phyloP scores from a whole-genome alignment of 352 stramenopile species.

The Phytophthora idaei region DNA sequence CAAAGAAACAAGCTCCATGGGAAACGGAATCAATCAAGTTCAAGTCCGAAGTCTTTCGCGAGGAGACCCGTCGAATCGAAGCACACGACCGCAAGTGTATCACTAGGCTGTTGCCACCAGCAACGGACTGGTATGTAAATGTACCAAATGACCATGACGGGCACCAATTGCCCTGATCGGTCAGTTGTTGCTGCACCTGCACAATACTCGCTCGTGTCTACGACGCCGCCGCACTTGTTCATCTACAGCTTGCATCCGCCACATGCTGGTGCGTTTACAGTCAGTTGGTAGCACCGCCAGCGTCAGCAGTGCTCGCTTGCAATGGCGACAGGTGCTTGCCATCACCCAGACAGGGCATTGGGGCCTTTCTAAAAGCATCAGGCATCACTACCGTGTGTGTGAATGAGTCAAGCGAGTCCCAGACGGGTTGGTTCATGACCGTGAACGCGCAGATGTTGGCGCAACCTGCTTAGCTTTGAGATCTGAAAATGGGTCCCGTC shows the following conservation, averaged over 20 bases:
- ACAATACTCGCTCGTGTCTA: background rate
- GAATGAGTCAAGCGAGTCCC: constrained; percentile 19
- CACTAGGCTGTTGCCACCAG: background rate
- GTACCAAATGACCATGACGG: background rate
- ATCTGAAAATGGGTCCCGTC: constrained; percentile 30
- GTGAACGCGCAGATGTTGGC: constrained; percentile 23
- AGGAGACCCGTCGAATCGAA: background rate
- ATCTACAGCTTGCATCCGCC: constrained; percentile 2
- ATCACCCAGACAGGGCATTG: constrained; percentile 17
- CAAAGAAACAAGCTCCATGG: constrained; percentile 2
- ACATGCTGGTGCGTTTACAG: background rate
- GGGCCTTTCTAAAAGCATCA: constrained; percentile 12
- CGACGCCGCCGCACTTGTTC: constrained; percentile 1
- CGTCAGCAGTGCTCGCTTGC: constrained; percentile 4
- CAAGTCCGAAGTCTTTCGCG: constrained; percentile 2
- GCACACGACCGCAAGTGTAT: background rate
- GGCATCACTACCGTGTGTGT: constrained; percentile 9
- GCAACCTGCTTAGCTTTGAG: constrained; percentile 25
- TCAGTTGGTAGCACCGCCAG: background rate
- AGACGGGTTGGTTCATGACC: constrained; percentile 11
- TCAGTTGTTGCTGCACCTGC: background rate
- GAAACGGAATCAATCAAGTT: constrained; percentile 1
- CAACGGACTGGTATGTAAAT: background rate
- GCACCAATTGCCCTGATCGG: background rate
- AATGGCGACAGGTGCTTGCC: constrained; percentile 8